Evolutionary conservation across 305 asterid genomes (phyloP).

Genomic region (Ilex paraguariensis): DNA sequence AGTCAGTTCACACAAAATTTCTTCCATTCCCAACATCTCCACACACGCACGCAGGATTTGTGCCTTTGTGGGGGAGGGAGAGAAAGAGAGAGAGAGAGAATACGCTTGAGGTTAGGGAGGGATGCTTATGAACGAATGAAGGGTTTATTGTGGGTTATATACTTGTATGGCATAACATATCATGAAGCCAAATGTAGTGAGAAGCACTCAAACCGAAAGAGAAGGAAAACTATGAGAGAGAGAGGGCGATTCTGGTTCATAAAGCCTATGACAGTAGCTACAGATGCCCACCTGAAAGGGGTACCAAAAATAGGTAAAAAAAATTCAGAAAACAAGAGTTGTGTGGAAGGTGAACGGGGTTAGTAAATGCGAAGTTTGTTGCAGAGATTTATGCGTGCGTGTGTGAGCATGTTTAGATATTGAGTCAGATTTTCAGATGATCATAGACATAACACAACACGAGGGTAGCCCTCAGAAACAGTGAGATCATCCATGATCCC

Average conservation of each 20-base stretch:
- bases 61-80: no score
- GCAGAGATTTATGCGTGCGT: constrained; percentile 65
- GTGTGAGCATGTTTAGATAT: constrained; percentile 33
- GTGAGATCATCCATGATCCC: no score
- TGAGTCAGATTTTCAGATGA: constrained; percentile 20
- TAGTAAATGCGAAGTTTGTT: constrained; percentile 47
- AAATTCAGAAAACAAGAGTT: constrained; percentile 26
- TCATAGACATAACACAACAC: not conserved
- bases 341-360: constrained; percentile 2
- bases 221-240: not conserved
- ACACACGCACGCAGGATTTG: no score
- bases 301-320: constrained; percentile 46
- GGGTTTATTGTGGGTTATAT: no score
- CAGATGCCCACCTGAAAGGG: constrained; percentile 55
- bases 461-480: no score
- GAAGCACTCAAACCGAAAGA: constrained; percentile 63
- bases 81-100: no score
- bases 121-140: no score
- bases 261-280: constrained; percentile 34
- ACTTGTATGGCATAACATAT: no score
- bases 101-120: no score
- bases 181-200: no score
- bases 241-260: constrained; percentile 4
- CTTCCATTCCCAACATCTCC: constrained; percentile 53
- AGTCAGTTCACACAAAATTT: constrained; percentile 50